These are phyloP conservation scores for Chrysoporthe austroafricana DNA, from an alignment of 2,329 filamentous ascomycete genomes.

Conservation along the genomic window DNA sequence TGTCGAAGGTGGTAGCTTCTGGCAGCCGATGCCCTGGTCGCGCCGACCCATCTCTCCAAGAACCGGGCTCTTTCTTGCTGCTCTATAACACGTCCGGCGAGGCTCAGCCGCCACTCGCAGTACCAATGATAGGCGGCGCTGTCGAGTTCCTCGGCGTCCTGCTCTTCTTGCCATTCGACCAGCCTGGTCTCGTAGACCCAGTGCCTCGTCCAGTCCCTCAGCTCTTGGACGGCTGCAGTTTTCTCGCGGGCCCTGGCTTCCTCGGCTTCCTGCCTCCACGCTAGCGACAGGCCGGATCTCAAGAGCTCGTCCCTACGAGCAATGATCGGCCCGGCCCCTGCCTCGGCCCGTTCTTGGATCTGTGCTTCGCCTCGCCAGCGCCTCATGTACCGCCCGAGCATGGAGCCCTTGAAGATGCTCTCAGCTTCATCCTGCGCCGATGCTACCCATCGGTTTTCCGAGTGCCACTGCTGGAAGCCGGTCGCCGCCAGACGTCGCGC, in stretches of 20 bases:
- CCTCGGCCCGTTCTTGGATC: conserved; percentile 25
- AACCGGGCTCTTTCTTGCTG: conserved; percentile 26
- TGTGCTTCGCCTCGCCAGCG: conserved; percentile 22
- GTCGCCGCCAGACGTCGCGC: conserved; percentile 21
- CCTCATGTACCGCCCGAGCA: conserved; percentile 26
- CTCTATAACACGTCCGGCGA: conserved; percentile 24
- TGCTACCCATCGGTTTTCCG: conserved; percentile 23
- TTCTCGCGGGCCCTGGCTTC: conserved; percentile 24
- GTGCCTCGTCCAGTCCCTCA: conserved; percentile 23
- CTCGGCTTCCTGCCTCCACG: conserved; percentile 26
- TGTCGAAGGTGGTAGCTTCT: conserved; percentile 24
- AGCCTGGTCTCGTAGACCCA: conserved; percentile 28
- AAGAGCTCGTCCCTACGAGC: conserved; percentile 29
- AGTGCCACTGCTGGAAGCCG: conserved; percentile 33
- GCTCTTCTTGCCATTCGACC: conserved; percentile 20
- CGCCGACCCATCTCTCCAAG: conserved; percentile 24
- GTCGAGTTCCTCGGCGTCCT: conserved; percentile 25
- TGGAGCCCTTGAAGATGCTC: conserved; percentile 22
- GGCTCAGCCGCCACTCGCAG: conserved; percentile 26
- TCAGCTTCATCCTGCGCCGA: conserved; percentile 25
- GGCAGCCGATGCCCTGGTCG: conserved; percentile 10
- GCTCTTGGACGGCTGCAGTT: conserved; percentile 19
- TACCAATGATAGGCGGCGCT: conserved; percentile 27
- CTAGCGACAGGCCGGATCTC: conserved; percentile 25
- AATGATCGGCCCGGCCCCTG: conserved; percentile 27